Evolutionary conservation across 495 filamentous ascomycete species (phyloP), one percentile per base, ranked within the genome.

Genomic region (Aspergillus ostianus): DNA sequence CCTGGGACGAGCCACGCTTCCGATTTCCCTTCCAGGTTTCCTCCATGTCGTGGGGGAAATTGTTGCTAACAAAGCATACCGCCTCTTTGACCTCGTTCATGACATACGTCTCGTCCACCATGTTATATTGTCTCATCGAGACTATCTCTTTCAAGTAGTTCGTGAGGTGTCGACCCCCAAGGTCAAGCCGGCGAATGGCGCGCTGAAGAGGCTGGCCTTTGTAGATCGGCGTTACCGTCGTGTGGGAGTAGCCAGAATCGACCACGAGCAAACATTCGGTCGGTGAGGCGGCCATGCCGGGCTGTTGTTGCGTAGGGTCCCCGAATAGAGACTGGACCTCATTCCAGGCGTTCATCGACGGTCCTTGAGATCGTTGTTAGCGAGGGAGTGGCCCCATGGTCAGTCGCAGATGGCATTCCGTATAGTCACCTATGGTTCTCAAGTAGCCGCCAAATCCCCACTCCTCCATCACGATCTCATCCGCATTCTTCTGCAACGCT

Each of bases 391-490:
- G 20, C 26, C 27, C 30, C 13, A 17, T 12, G 15, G n/a, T 10
- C 10, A 9, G 27, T n/a, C 17, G 41, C n/a, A 7, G 46, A 12
- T 47, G 0, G 12, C 15, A 13, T 29, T 45, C 10, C 20, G 36
- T 7, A 15, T 4, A 51, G 65, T 67, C 68, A 82, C 86, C 69
- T 57, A 90, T 73, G 64, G 82, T 87, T 51, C 94, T 83, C 57
- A 85, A 87, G 72, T 95, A 96, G 50, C 87, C 86, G 18, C 88
- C 84, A 73, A 98, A 98, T n/a, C 91, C 91, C 80, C 92, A 98
- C 70, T 98, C 93, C 69, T 99, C 94, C 78, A 98, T 98, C 0
- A 97, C 84, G 69, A 99, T 91, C 78, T 99, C 91, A 70, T 98
- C 94, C 58, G 90, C 91, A 68, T 97, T 92, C 18, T 84, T 85